phyloP scores from a whole-genome alignment of 106 monocot species.

The Allium sativum region DNA sequence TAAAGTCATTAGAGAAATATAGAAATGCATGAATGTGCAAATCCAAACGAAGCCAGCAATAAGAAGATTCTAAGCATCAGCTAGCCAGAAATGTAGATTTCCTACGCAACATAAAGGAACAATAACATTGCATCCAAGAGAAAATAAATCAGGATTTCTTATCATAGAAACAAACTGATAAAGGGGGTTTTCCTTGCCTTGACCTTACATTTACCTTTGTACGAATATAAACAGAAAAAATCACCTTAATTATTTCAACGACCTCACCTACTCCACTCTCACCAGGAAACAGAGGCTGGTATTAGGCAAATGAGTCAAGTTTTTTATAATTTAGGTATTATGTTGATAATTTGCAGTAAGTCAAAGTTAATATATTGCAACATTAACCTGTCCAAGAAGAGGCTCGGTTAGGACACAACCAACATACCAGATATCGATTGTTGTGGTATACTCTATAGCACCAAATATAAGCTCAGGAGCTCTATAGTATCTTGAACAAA shows the following conservation, averaged over 20 bases:
- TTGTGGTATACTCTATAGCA: constrained; percentile 60
- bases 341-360: neutral
- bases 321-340: neutral
- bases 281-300: constrained; percentile 64
- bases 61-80: no score
- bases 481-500: constrained; percentile 58
- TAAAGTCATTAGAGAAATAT: no score
- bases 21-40: no score
- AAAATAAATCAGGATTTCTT: no score
- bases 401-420: constrained; percentile 67
- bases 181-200: no score
- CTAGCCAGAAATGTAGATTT: no score
- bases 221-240: neutral
- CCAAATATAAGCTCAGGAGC: constrained; percentile 67
- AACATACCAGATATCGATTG: constrained; percentile 68
- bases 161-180: no score
- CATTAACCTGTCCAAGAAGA: constrained; percentile 44
- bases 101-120: no score
- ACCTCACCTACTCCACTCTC: constrained; percentile 69
- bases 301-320: neutral
- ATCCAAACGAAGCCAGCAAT: no score
- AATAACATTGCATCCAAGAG: no score
- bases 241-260: constrained; percentile 68
- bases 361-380: neutral
- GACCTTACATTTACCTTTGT: no score